These are phyloP conservation scores for Nidula niveotomentosa DNA, from an alignment of 1,284 basidiomycete species.

Conservation along the genomic window DNA sequence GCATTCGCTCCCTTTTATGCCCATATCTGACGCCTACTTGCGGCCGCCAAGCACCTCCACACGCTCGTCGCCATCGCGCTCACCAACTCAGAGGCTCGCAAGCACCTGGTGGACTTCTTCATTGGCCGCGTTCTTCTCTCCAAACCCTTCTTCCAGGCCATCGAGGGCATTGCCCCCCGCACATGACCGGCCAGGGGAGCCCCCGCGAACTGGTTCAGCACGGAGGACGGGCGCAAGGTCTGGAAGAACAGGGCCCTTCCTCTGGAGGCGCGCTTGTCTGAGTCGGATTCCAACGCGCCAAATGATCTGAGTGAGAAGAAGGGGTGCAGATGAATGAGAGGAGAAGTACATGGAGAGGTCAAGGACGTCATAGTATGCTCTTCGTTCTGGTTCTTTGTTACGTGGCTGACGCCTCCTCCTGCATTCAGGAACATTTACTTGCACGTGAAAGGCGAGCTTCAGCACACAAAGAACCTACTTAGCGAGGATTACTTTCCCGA, in stretches of 20 bases:
- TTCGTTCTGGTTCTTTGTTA: slow-evolving; percentile 19
- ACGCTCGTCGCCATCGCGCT: slow-evolving; percentile 81
- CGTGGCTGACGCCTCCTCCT: not conserved
- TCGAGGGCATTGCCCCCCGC: slow-evolving; percentile 65
- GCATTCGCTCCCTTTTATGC: not conserved
- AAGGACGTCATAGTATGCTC: slow-evolving; percentile 30
- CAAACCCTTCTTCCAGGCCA: slow-evolving; percentile 73
- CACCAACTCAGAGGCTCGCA: slow-evolving; percentile 91
- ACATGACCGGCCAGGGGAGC: slow-evolving; percentile 76
- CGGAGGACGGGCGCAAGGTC: slow-evolving; percentile 43
- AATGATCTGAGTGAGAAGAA: slow-evolving; percentile 31
- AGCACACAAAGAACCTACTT: slow-evolving; percentile 65
- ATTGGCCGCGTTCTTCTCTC: slow-evolving; percentile 90
- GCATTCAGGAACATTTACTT: slow-evolving; percentile 36
- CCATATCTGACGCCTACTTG: not conserved
- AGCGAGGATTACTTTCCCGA: slow-evolving; percentile 84
- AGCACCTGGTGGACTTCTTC: slow-evolving; percentile 81
- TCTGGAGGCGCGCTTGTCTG: slow-evolving; percentile 48
- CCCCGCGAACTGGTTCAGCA: slow-evolving; percentile 58
- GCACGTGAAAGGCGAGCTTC: slow-evolving; percentile 51
- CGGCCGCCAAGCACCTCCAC: slow-evolving; percentile 85
- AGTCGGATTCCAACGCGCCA: not conserved
- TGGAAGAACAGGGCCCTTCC: slow-evolving; percentile 47
- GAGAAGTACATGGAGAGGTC: slow-evolving; percentile 3
- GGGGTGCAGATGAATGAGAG: not conserved